Base-by-base conservation (phyloP, 768 basidiomycete species). In the Amanita rimosa region DNA sequence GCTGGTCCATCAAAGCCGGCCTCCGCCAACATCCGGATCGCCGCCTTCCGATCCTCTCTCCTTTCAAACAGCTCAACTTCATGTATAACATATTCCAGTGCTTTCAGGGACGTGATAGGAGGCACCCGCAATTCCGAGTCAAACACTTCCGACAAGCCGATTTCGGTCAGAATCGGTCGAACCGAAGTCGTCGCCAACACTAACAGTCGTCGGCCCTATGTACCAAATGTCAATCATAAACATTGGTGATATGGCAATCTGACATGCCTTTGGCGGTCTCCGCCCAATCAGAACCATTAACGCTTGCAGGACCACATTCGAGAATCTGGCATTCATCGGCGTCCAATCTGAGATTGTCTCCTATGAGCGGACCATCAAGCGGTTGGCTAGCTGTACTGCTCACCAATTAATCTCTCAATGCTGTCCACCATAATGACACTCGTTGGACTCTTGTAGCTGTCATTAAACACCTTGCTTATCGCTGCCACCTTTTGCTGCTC, bases 361-460 rank as follows among this genome's bases (percentile, higher is more conserved):
- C 21, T 46, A 26, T 46, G 13, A 46, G n/a, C 16, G 6, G 7
- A 19, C 1, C 4, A 1, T 13, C 19, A 22, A 19, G 11, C 9
- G 13, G 35, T 10, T 21, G 6, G 1, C 14, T 9, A 14, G 4
- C 22, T n/a, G 14, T 22, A 38, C 19, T 10, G 6, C 82, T 52
- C 39, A 93, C 93, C 94, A 44, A 99, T 72, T 49, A 99, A 67
- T 31, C 95, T 78, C 65, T 99, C 96, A 51, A 99, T 74, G 55
- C 83, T 93, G 60, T 99, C 96, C 10, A 99, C 84, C 7, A 99
- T 91, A 46, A 99, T 81, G 2, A 98, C 90, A 59, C 95, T 97
- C 52, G 94, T 62, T 6, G 95, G 94, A 72, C 90, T 93, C 76
- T 98, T 99, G 66, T 97, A 94, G 54, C 88, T 92, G 67, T 99